Base-by-base conservation (phyloP, 2,329 filamentous ascomycete genomes). In the Fusarium cicatricum region DNA sequence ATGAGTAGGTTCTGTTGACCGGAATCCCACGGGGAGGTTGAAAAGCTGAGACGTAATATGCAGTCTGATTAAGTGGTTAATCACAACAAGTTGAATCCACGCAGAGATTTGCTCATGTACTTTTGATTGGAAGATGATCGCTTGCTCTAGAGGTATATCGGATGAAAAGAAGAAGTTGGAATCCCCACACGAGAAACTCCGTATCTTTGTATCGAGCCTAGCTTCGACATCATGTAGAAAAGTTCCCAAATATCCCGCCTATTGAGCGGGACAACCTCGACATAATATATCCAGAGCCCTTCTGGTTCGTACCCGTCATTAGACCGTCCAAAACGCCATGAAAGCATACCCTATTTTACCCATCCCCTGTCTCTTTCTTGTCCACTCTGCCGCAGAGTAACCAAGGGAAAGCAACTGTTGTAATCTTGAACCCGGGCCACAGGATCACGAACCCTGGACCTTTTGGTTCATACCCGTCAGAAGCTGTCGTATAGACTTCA, bases 391-490 rank as follows among this genome's bases (percentile, higher is more conserved):
- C 37, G 37, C 31, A 33, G 16, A 44, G 29, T n/a, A 38, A 17
- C 9, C 16, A 14, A 23, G 38, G n/a, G 28, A 40, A n/a, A 52
- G 40, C 31, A 50, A 32, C 33, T 23, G 28, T 45, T 15, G 19
- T 33, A 21, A n/a, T 28, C 28, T 12, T 21, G 19, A 39, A 21
- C n/a, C 39, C 40, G 28, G 15, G 26, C 11, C 23, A 32, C 28
- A 32, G 11, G 60, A 44, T 33, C 37, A 39, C 15, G 28, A 37
- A 36, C 61, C 65, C 26, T 66, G 68, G 26, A 76, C 55, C 58
- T 75, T 76, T 60, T 75, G 74, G 52, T 77, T 74, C 72, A 79
- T 74, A 4, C 75, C 75, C 19, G 65, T 65, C 16, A 79, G 67
- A 9, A 79, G 70, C 52, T 75, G 72, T 12, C 73, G 70, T 50